Base-by-base conservation (phyloP, 164 flowering plant genomes). In the Santalum album region DNA sequence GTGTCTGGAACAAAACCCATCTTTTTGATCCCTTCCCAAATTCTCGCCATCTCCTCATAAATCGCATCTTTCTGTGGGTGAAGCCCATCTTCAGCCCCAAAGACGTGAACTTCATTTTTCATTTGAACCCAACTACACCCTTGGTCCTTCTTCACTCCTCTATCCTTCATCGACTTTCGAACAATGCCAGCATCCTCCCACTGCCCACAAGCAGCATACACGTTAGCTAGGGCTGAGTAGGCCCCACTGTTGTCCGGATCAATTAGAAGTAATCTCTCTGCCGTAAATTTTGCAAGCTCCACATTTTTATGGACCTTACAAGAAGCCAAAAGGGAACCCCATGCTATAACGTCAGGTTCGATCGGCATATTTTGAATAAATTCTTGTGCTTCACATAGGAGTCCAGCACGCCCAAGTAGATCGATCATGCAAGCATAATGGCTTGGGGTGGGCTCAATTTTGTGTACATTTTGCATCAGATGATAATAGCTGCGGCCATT, bases 371-470 rank as follows among this genome's bases (percentile, higher is more conserved):
- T 73, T 57, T 70, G 64, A n/a, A 84, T 82, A 59, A 90, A 82
- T 9, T 74, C 69, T 14, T 56, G 66, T 34, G 96, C 95, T 66
- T 86, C 87, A 39, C 66, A 53, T 20, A 85, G 70, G 63, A 78
- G 68, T 48, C 95, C 95, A 39, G 94, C 88, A 50, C 97, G 92
- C 19, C 91, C 90, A 50, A 72, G 69, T 15, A 87, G 74, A 58
- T 90, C 97, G 43, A 87, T 66, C 91, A 90, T 83, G 78, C 90
- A 82, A 2, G 90, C 83, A 66, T 71, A 87, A 57, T 88, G 96
- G 62, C 88, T 82, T 3, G 38, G 66, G 12, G 85, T 73, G 27
- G 96, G 96, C 55, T 71, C 65, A 52, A 91, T 82, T 38, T 69
- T 68, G 58, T 91, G 88, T 2, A 58, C 42, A 7, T 61, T 64